Base-by-base conservation (phyloP, 73 alveolate species). In the Blepharisma stoltei region DNA sequence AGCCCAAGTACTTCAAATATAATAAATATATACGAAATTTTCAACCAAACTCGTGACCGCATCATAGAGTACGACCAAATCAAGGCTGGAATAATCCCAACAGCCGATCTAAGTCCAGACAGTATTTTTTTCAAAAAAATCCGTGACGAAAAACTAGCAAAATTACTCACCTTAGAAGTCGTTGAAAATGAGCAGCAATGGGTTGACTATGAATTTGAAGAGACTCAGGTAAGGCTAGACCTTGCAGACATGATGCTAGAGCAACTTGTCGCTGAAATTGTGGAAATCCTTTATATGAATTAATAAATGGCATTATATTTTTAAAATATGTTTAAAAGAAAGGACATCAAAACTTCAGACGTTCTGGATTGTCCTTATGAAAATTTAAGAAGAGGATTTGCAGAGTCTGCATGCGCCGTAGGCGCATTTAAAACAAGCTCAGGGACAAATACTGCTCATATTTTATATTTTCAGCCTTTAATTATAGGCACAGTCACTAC, bases 141-240 rank as follows among this genome's bases (percentile, higher is more conserved):
- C 20, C 77, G 94, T 67, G 94, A 87, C 83, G 86, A 87, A 70
- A 81, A 87, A 38, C 78, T 87, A n/a, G 88, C 94, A 14, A 78
- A 88, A 2, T 54, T 87, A 23, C 88, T 88, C 27, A 89, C 92
- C 5, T 37, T 86, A 44, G 95, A 88, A 77, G 81, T 84, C 66
- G 66, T 54, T 6, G 91, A 83, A 32, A 71, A 69, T 46, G 95
- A 88, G 73, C 84, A 75, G 6, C 44, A 76, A 60, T 88, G 95
- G 95, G 82, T 88, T 65, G 80, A 88, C 44, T 88, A 84, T 54
- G 91, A 84, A 49, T 88, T 84, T 46, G 95, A 88, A 67, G 95
- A 88, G 50, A 81, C 92, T 20, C 89, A 88, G 50, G 92, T 84
- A 4, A 83, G 80, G 55, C 81, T 88, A n/a, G 95, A 88, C 47